Base-by-base conservation (phyloP, 257 asterid species). In the Solanum piurae region DNA sequence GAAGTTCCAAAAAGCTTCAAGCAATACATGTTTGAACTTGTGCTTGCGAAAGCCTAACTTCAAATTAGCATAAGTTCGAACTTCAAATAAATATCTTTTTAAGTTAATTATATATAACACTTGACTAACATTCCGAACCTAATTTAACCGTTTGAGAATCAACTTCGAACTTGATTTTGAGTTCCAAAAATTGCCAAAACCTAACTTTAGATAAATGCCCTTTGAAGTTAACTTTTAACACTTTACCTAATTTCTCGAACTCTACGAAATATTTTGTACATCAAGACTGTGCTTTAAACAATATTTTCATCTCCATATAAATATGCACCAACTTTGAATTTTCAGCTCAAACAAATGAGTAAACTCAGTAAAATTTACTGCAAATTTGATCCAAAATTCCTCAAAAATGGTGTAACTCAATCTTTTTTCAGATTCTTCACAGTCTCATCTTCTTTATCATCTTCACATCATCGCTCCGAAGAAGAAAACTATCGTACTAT, bases 401-500 rank as follows among this genome's bases (percentile, higher is more conserved):
- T 55, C 64, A 55, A 55, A 18, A 55, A 55, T 55, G 64, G 64
- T 55, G 64, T 55, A 55, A 18, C n/a, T 55, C n/a, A 55, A 55
- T 77, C 34, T 64, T 7, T 20, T 27, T 42, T 9, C 34, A 58
- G 89, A 68, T 37, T 18, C 18, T 75, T 83, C 23, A 31, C 76
- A 38, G 33, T 34, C 3, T 79, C 73, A 42, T 60, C 72, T 33
- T 52, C 23, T 46, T 46, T 46, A 46, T 58, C 89, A 73, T 42
- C 87, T 23, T 86, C 34, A 36, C 38, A 64, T 85, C 71, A 58
- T 52, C 9, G n/a, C 62, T 52, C n/a, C n/a, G 27, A 58, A 58
- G 86, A 46, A 75, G 84, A 60, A 87, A 49, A 42, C 58, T 52
- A 79, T 69, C 89, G 27, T 12, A 31, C n/a, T 74, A 36, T 44